Conservation (phyloP, 129 eudicot genomes). For the Helianthus tuberosus region DNA sequence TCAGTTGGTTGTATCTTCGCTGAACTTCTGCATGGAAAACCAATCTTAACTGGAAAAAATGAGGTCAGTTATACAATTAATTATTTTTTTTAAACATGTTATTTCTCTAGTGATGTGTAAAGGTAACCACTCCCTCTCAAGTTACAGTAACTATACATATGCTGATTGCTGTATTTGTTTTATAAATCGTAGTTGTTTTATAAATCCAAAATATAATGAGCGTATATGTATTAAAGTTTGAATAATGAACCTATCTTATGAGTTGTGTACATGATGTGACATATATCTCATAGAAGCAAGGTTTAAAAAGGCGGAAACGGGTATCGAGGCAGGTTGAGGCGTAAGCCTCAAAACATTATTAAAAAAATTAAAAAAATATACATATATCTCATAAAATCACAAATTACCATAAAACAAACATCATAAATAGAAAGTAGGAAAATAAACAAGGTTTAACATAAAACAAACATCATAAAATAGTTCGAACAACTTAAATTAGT, state of each 20-base stretch:
- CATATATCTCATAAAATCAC: too few relatives aligned
- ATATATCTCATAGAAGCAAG: not conserved
- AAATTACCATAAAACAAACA: too few relatives aligned
- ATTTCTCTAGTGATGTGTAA: conserved; percentile 8
- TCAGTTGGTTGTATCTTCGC: conserved; percentile 96
- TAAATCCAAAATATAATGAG: not conserved
- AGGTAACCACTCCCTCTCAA: not conserved
- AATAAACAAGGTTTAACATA: too few relatives aligned
- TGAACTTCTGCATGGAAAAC: conserved; percentile 86
- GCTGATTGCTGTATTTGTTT: not conserved
- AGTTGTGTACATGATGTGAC: not conserved
- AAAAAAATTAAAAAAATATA: too few relatives aligned
- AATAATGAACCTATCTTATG: not conserved
- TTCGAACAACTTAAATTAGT: too few relatives aligned
- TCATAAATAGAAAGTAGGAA: too few relatives aligned
- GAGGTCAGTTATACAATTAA: conserved; percentile 52
- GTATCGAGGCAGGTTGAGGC: too few relatives aligned
- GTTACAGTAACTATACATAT: not conserved
- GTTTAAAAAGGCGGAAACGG: too few relatives aligned
- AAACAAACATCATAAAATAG: too few relatives aligned
- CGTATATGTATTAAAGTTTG: conserved; percentile 22
- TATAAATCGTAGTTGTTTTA: too few relatives aligned
- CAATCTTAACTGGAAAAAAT: conserved; percentile 85
- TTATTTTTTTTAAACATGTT: not conserved
- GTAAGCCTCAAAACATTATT: too few relatives aligned